Evolutionary conservation across 2,329 filamentous ascomycete species (phyloP), one percentile per base, ranked within the genome.

Genomic region (Diaporthe sp.): DNA sequence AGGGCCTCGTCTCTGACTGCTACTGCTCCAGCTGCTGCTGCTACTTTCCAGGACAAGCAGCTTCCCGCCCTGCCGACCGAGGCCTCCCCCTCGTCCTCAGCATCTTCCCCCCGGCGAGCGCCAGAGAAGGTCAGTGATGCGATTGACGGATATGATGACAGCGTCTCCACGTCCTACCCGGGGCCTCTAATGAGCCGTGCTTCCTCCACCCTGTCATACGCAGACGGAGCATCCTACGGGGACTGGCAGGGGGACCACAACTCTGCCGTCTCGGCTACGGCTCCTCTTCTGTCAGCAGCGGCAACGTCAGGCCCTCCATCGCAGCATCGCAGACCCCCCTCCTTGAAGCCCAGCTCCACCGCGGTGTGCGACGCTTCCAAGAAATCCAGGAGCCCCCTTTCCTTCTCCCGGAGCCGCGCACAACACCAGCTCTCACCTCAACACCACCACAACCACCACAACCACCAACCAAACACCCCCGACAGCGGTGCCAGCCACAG

Each of bases 311-410:
- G 58, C 58, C 71, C 51, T 53, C 17, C 60, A 55, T 65, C 71
- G 49, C 58, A 61, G 71, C 58, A 73, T 65, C 58, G 58, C 71
- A 73, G 71, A 73, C 71, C 71, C 71, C 71, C 58, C 71, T 65
- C 71, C 55, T 73, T 63, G 58, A 73, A 42, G 44, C 51, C 58
- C 49, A 73, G 71, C 71, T 73, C 71, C 71, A 73, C 71, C 58
- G 31, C 71, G 71, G 71, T 73, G 71, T 73, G 71, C 58, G 71
- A 61, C 58, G 25, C 58, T 57, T 65, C 71, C 71, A 65, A 73
- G 71, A 65, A 73, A 73, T 44, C 71, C 58, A 73, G 58, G 71
- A 63, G 47, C 71, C 71, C 71, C 71, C 71, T 73, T 57, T 73
- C 71, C 61, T 63, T 73, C 71, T 63, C 71, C 61, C 71, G 61